Evolutionary conservation across 2,329 filamentous ascomycete genomes (phyloP).

Genomic region (Hirsutella rhossiliensis): DNA sequence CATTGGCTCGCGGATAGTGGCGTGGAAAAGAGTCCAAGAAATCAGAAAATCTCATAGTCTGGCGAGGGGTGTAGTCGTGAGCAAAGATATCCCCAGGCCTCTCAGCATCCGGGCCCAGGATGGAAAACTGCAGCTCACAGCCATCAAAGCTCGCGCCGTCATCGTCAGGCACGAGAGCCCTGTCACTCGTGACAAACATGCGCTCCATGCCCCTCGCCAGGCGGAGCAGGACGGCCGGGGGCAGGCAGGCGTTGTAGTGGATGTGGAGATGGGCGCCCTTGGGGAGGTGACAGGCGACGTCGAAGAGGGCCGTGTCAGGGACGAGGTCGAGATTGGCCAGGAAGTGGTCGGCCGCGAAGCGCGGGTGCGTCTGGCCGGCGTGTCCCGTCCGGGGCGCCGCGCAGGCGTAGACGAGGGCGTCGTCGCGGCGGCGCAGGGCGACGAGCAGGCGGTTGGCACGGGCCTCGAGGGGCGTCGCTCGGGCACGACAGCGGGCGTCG

Average conservation of each 20-base stretch:
- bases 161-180: constrained; percentile 29
- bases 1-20: constrained; percentile 11
- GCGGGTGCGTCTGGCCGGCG: constrained; percentile 29
- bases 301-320: constrained; percentile 41
- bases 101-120: constrained; percentile 25
- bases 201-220: constrained; percentile 41
- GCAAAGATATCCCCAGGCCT: constrained; percentile 35
- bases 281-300: constrained; percentile 46
- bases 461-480: constrained; percentile 21
- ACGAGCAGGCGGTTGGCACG: constrained; percentile 28
- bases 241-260: constrained; percentile 66
- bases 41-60: constrained; percentile 29
- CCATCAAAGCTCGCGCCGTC: constrained; percentile 31
- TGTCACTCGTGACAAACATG: constrained; percentile 57
- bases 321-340: constrained; percentile 43
- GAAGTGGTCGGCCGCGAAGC: constrained; percentile 44
- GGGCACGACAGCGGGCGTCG: constrained; percentile 21
- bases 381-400: constrained; percentile 21
- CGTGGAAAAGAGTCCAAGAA: constrained; percentile 25
- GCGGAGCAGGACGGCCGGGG: constrained; percentile 45
- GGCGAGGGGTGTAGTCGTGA: constrained; percentile 28
- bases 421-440: constrained; percentile 22
- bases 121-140: constrained; percentile 52
- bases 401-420: constrained; percentile 20
- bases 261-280: constrained; percentile 65